Conservation (phyloP, 2,329 filamentous ascomycete species). For the Colletotrichum sp. region DNA sequence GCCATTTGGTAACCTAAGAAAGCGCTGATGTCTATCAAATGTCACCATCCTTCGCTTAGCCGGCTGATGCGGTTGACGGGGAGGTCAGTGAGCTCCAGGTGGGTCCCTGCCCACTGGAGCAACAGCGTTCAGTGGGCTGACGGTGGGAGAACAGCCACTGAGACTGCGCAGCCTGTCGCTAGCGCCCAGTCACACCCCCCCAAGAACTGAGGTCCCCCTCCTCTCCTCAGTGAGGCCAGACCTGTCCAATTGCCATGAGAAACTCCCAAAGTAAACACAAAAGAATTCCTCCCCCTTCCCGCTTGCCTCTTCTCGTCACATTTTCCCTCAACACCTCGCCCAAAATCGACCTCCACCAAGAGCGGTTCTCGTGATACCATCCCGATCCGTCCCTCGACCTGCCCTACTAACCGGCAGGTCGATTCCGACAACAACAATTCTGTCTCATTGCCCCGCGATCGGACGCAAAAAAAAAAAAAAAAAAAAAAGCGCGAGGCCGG, state of each 20-base stretch:
- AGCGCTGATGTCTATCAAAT: not conserved
- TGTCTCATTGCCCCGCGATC: slow-evolving; percentile 3
- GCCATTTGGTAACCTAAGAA: not conserved
- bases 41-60: slow-evolving; percentile 7
- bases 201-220: not conserved
- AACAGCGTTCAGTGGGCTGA: not conserved
- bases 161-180: not conserved
- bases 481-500: slow-evolving; percentile 2
- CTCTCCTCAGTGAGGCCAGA: not conserved
- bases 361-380: slow-evolving; percentile 1
- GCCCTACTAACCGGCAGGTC: not conserved
- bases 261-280: slow-evolving; percentile 21
- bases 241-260: not conserved
- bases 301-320: slow-evolving; percentile 1
- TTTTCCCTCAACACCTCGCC: not conserved
- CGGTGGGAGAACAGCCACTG: not conserved
- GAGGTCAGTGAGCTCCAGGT: not conserved
- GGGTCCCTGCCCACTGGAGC: not conserved
- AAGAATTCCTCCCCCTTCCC: slow-evolving; percentile 10
- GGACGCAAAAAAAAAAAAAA: not conserved
- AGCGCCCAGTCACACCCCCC: not conserved
- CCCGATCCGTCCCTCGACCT: not conserved
- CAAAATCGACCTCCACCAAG: not conserved
- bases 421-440: not conserved
- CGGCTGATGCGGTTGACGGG: not conserved